Evolutionary conservation across 2,329 filamentous ascomycete genomes (phyloP).

Genomic region (Fusarium piperis): DNA sequence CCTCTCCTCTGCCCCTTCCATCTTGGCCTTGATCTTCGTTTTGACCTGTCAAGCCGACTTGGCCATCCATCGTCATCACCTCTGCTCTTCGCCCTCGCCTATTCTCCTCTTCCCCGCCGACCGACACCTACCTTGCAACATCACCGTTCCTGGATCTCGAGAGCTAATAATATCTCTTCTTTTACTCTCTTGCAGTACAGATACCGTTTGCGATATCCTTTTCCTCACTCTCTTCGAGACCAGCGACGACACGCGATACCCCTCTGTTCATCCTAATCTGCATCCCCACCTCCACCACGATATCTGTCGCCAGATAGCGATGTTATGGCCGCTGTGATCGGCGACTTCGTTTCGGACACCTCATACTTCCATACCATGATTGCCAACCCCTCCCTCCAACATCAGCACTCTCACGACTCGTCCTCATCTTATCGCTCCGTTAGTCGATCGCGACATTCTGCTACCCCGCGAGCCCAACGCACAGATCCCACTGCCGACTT

Average conservation of each 20-base stretch:
- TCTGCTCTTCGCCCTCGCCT: slow-evolving; percentile 21
- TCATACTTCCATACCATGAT: slow-evolving; percentile 78
- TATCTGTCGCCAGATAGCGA: slow-evolving; percentile 40
- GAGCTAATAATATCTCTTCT: slow-evolving; percentile 37
- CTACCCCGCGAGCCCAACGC: slow-evolving; percentile 43
- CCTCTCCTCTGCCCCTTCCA: slow-evolving; percentile 37
- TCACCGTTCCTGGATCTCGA: slow-evolving; percentile 26
- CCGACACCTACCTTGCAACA: slow-evolving; percentile 20
- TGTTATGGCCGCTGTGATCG: slow-evolving; percentile 72
- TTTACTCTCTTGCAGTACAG: slow-evolving; percentile 30
- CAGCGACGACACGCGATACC: slow-evolving; percentile 35
- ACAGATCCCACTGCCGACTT: slow-evolving; percentile 34
- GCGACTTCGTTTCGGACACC: slow-evolving; percentile 79
- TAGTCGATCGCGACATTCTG: slow-evolving; percentile 44
- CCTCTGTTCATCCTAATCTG: slow-evolving; percentile 29
- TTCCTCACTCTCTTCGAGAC: slow-evolving; percentile 22
- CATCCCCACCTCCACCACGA: slow-evolving; percentile 4
- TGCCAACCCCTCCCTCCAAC: slow-evolving; percentile 59
- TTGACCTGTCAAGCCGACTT: slow-evolving; percentile 36
- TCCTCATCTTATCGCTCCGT: slow-evolving; percentile 43
- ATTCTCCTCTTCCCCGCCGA: slow-evolving; percentile 10
- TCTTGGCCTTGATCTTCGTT: slow-evolving; percentile 37
- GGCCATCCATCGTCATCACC: slow-evolving; percentile 39
- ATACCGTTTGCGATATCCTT: slow-evolving; percentile 33
- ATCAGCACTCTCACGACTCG: slow-evolving; percentile 55